Evolutionary conservation across 805 yeast genomes (phyloP).

Genomic region (Monosporozyma yasuniensis): DNA sequence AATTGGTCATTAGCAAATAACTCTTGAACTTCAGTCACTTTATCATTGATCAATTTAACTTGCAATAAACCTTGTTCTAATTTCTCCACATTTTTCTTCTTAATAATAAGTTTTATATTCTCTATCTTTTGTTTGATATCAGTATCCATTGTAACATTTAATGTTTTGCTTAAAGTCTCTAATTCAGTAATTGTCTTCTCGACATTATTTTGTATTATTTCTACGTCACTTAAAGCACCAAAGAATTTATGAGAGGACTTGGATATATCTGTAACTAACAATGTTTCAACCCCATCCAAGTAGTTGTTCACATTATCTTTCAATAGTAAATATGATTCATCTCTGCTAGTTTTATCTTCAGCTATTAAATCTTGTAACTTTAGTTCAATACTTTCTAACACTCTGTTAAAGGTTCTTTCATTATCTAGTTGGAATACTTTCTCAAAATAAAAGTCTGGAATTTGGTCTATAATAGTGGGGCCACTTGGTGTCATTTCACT

Average conservation of each 20-base stretch:
- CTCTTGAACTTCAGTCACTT: constrained; percentile 34
- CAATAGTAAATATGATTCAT: constrained; percentile 45
- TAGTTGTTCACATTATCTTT: constrained; percentile 77
- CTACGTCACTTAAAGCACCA: constrained; percentile 72
- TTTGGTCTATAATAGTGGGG: constrained; percentile 5
- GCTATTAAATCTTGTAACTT: constrained; percentile 25
- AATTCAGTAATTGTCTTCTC: constrained; percentile 41
- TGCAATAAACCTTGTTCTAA: constrained; percentile 53
- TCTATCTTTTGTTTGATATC: constrained; percentile 45
- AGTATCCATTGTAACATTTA: constrained; percentile 39
- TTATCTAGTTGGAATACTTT: constrained; percentile 74
- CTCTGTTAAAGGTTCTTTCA: constrained; percentile 72
- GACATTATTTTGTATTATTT: constrained; percentile 50
- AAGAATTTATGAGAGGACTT: constrained; percentile 79
- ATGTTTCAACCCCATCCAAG: constrained; percentile 76
- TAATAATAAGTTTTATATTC: constrained; percentile 41
- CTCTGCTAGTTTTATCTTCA: constrained; percentile 27
- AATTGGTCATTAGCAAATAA: constrained; percentile 33
- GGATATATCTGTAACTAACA: constrained; percentile 73
- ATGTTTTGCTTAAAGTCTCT: constrained; percentile 36
- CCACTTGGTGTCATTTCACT: constrained; percentile 11
- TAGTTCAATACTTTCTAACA: constrained; percentile 51
- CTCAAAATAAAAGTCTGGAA: constrained; percentile 60
- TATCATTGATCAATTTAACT: constrained; percentile 37
- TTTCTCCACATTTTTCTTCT: constrained; percentile 49